Conservation (phyloP, 805 yeast genomes). For the Starmerella khaoyaiensis region DNA sequence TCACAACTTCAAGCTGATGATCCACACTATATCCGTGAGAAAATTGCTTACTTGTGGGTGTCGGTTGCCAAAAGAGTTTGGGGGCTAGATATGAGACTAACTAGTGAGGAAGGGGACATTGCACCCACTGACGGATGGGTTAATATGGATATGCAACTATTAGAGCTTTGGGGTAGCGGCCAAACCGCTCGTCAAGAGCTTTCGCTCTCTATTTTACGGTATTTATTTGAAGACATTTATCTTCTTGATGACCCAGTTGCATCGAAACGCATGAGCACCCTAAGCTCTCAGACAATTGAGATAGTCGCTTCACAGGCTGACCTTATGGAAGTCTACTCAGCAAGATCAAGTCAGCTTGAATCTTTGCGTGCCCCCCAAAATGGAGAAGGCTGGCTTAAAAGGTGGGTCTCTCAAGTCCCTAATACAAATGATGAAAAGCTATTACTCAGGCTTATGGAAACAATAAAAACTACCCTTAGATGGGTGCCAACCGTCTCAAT, state of each 20-base stretch:
- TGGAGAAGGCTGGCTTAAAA: conserved; percentile 61
- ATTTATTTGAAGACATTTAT: conserved; percentile 85
- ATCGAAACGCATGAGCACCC: conserved; percentile 57
- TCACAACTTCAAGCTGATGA: conserved; percentile 46
- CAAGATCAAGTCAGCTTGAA: conserved; percentile 44
- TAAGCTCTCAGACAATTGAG: conserved; percentile 74
- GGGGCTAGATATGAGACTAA: conserved; percentile 41
- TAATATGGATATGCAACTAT: conserved; percentile 69
- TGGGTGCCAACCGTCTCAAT: conserved; percentile 80
- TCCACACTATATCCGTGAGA: conserved; percentile 83
- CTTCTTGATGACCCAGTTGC: conserved; percentile 86
- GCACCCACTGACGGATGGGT: conserved; percentile 51
- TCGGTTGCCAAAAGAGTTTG: conserved; percentile 79
- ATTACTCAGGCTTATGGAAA: conserved; percentile 48
- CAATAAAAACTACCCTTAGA: conserved; percentile 77
- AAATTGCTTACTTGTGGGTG: conserved; percentile 82
- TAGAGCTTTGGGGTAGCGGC: conserved; percentile 59
- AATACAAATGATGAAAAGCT: conserved; percentile 8
- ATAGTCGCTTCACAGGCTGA: conserved; percentile 60
- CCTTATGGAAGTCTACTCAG: conserved; percentile 49
- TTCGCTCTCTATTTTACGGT: conserved; percentile 63
- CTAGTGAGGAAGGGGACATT: conserved; percentile 20
- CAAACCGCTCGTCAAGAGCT: conserved; percentile 35
- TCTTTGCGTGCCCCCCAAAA: conserved; percentile 40
- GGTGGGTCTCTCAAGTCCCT: conserved; percentile 43